Conservation (phyloP, 176 grass and related monocot species). For the Bothriochloa decipiens region DNA sequence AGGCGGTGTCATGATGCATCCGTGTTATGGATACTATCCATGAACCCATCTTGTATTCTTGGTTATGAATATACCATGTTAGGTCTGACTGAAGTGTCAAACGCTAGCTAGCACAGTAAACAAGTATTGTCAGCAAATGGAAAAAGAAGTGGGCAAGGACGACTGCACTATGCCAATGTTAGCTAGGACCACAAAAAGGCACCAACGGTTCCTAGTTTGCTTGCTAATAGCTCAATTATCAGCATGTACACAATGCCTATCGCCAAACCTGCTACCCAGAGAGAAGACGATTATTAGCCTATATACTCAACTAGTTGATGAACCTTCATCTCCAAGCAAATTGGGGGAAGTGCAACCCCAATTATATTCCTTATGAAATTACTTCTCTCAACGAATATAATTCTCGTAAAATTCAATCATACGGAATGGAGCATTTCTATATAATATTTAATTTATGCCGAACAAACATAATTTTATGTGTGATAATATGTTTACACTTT, state of each 20-base stretch:
- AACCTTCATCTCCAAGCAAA: slow-evolving; percentile 11
- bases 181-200: slow-evolving; percentile 23
- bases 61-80: neutral
- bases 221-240: slow-evolving; percentile 48
- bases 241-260: slow-evolving; percentile 7
- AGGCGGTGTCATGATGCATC: no score
- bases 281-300: slow-evolving; percentile 39
- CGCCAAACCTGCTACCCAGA: neutral
- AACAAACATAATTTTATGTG: no score
- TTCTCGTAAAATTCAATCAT: neutral
- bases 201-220: slow-evolving; percentile 34
- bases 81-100: slow-evolving; percentile 55
- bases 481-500: no score
- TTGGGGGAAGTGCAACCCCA: neutral
- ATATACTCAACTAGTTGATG: slow-evolving; percentile 10
- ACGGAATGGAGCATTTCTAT: no score
- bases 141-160: neutral
- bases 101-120: slow-evolving; percentile 6
- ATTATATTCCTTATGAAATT: neutral
- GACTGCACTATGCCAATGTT: slow-evolving; percentile 1
- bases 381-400: neutral
- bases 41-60: neutral
- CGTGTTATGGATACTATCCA: no score
- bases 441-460: no score
- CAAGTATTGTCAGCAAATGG: slow-evolving; percentile 14